Conservation (phyloP, 305 asterid species). For the Fraxinus dipetala region DNA sequence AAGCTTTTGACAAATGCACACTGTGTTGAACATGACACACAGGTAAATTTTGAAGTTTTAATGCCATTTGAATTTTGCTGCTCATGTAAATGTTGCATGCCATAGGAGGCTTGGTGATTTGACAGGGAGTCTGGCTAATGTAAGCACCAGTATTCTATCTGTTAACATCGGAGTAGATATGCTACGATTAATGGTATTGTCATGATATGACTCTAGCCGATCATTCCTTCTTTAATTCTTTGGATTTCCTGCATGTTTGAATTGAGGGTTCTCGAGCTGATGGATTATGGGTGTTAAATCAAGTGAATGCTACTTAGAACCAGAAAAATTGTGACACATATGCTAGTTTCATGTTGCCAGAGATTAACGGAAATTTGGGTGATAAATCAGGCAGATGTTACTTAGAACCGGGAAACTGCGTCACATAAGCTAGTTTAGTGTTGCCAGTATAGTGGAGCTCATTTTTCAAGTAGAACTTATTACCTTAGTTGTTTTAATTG, state of each 20-base stretch:
- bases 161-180: neutral
- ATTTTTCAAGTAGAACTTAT: neutral
- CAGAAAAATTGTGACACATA: neutral
- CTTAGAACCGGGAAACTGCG: neutral
- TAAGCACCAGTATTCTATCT: conserved; percentile 10
- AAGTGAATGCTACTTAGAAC: neutral
- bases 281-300: neutral
- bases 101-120: conserved; percentile 9
- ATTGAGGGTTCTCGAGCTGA: neutral
- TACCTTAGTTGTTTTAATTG: neutral
- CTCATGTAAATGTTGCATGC: neutral
- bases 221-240: neutral
- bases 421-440: neutral
- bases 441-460: neutral
- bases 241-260: neutral
- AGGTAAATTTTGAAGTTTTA: conserved; percentile 37
- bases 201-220: neutral
- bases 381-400: neutral
- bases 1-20: conserved; percentile 93
- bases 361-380: neutral
- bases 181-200: neutral
- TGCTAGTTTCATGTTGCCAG: neutral
- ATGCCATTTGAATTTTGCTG: neutral
- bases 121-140: conserved; percentile 8
- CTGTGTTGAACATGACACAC: conserved; percentile 82